Evolutionary conservation across 2,329 filamentous ascomycete species (phyloP).

Genomic region (Phialemonium atrogriseum): DNA sequence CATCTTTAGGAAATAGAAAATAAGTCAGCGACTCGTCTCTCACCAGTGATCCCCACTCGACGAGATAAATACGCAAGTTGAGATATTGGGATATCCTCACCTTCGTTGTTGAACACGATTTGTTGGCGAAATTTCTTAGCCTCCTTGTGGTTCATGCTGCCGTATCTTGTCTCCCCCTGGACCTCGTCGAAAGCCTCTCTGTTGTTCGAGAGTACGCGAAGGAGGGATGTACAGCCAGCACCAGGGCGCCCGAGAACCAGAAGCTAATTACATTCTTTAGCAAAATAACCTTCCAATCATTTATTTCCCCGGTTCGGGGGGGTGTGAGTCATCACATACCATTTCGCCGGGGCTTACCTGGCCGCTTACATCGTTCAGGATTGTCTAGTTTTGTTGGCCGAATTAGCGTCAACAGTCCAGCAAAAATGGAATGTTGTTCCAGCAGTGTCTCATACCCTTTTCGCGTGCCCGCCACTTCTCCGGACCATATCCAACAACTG

Average conservation of each 20-base stretch:
- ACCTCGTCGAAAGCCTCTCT: slow-evolving; percentile 50
- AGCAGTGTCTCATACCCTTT: no score
- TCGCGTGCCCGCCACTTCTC: not conserved
- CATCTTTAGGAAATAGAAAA: no score
- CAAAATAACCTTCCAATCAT: no score
- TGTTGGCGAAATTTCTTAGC: slow-evolving; percentile 44
- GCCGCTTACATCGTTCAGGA: no score
- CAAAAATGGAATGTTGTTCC: no score
- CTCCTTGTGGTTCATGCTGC: slow-evolving; percentile 38
- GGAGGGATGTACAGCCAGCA: slow-evolving; percentile 60
- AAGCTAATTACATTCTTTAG: slow-evolving; percentile 48
- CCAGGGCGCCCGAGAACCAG: slow-evolving; percentile 62
- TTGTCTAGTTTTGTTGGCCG: no score
- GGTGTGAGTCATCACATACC: no score
- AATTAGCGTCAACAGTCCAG: no score
- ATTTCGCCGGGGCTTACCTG: no score
- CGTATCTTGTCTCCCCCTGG: slow-evolving; percentile 50
- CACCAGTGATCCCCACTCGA: no score
- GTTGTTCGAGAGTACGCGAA: slow-evolving; percentile 62
- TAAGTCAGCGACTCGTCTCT: not conserved
- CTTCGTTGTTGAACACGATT: slow-evolving; percentile 61
- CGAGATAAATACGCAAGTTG: not conserved
- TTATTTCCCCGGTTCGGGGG: no score
- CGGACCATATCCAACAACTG: no score
- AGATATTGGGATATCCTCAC: not conserved